phyloP scores from a whole-genome alignment of 2,329 filamentous ascomycete genomes.

The Colletotrichum godetiae region DNA sequence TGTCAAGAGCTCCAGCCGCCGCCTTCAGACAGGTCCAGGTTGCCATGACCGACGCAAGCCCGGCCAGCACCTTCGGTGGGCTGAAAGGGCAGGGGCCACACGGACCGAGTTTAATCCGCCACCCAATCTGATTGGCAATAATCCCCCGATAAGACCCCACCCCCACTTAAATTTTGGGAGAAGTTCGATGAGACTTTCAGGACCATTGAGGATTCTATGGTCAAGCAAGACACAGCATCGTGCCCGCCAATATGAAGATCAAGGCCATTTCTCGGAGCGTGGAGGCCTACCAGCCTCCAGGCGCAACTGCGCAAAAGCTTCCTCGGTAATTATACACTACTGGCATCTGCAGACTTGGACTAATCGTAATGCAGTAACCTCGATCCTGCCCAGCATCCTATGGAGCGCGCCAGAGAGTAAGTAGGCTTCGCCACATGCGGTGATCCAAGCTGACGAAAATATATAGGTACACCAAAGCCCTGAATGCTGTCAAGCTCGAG shows the following conservation, averaged over 20 bases:
- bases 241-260: conserved; percentile 60
- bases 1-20: conserved; percentile 34
- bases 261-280: conserved; percentile 75
- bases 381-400: conserved; percentile 88
- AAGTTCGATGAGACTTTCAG: conserved; percentile 24
- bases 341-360: background rate
- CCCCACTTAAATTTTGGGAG: conserved; percentile 38
- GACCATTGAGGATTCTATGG: background rate
- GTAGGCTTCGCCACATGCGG: conserved; percentile 70
- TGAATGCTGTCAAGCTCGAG: conserved; percentile 89
- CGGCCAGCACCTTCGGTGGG: conserved; percentile 2
- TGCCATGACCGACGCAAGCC: conserved; percentile 34
- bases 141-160: conserved; percentile 29
- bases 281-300: conserved; percentile 73
- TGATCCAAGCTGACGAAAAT: conserved; percentile 17
- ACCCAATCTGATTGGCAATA: conserved; percentile 18
- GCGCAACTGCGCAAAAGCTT: conserved; percentile 72
- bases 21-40: conserved; percentile 31
- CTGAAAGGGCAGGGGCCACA: conserved; percentile 1
- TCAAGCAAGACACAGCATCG: conserved; percentile 15
- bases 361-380: conserved; percentile 65
- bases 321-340: conserved; percentile 47
- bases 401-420: conserved; percentile 90
- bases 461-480: conserved; percentile 56
- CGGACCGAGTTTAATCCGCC: conserved; percentile 31